Evolutionary conservation across 768 basidiomycete genomes (phyloP).

Genomic region (Auriscalpium vulgare): DNA sequence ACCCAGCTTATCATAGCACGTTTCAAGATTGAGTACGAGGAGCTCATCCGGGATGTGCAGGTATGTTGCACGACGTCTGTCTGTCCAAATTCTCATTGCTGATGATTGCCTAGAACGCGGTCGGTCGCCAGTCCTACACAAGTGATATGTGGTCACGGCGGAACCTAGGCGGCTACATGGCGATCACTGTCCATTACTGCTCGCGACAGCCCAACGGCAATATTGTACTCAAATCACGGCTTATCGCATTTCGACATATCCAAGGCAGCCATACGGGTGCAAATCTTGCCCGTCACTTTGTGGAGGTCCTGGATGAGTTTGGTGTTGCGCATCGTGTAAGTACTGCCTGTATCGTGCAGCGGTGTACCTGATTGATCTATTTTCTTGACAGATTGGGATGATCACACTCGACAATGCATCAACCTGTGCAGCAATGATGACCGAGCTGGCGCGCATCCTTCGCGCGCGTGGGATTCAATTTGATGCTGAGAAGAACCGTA

Average conservation of each 20-base stretch:
- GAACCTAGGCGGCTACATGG: conserved; percentile 3
- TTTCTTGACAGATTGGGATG: conserved; percentile 4
- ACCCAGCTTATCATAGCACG: conserved; percentile 20
- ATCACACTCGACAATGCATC: conserved; percentile 31
- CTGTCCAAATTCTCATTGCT: too few relatives aligned
- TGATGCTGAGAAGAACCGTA: background rate
- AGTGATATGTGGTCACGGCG: conserved; percentile 4
- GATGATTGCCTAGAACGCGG: too few relatives aligned
- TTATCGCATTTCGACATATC: conserved; percentile 26
- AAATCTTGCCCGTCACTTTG: background rate
- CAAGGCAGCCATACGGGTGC: conserved; percentile 20
- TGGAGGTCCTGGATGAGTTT: background rate
- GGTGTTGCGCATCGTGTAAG: background rate
- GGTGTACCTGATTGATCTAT: too few relatives aligned
- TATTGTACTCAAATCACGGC: conserved; percentile 17
- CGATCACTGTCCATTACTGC: conserved; percentile 4
- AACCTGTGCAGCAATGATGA: conserved; percentile 28
- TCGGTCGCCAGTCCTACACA: background rate
- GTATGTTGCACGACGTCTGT: conserved; percentile 3
- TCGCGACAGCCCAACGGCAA: conserved; percentile 5
- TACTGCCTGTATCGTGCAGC: too few relatives aligned
- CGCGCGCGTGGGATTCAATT: background rate
- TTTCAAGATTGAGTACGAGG: conserved; percentile 17
- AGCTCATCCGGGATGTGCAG: conserved; percentile 18
- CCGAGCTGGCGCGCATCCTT: conserved; percentile 11